phyloP scores from a whole-genome alignment of 805 yeast species.

The Nadsonia fulvescens region DNA sequence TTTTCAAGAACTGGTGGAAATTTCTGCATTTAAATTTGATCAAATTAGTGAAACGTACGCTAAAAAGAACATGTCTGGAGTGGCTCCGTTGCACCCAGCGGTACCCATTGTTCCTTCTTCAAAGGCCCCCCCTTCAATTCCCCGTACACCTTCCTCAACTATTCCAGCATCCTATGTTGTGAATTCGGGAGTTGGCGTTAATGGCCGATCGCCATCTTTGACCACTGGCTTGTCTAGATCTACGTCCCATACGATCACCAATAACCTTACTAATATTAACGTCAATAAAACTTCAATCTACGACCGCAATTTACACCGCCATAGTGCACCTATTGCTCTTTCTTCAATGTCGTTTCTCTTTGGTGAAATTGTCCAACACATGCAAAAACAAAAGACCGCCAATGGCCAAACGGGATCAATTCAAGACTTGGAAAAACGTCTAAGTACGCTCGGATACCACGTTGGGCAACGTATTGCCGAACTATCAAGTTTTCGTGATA shows the following conservation, averaged over 20 bases:
- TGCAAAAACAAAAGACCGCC: slow-evolving; percentile 36
- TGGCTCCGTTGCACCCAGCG: no score
- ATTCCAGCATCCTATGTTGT: slow-evolving; percentile 13
- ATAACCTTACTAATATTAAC: slow-evolving; percentile 1
- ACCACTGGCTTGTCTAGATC: background rate
- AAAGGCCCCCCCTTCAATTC: slow-evolving; percentile 18
- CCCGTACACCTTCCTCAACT: slow-evolving; percentile 20
- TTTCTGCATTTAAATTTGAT: no score
- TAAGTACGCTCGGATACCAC: slow-evolving; percentile 60
- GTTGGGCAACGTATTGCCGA: slow-evolving; percentile 61
- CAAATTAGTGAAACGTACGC: no score
- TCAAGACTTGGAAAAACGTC: slow-evolving; percentile 40
- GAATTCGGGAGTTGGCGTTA: slow-evolving; percentile 3
- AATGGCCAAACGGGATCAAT: slow-evolving; percentile 17
- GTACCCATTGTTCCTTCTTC: slow-evolving; percentile 14
- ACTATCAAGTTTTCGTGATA: slow-evolving; percentile 46
- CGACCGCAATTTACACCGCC: slow-evolving; percentile 50
- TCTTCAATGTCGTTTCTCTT: slow-evolving; percentile 53
- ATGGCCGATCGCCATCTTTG: slow-evolving; percentile 1
- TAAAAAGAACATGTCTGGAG: no score
- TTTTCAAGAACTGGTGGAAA: no score
- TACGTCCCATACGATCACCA: slow-evolving; percentile 2
- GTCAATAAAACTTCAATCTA: slow-evolving; percentile 25
- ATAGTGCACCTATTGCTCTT: slow-evolving; percentile 47
- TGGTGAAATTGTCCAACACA: slow-evolving; percentile 50